Base-by-base conservation (phyloP, 768 basidiomycete species). In the Podaxis sp. region DNA sequence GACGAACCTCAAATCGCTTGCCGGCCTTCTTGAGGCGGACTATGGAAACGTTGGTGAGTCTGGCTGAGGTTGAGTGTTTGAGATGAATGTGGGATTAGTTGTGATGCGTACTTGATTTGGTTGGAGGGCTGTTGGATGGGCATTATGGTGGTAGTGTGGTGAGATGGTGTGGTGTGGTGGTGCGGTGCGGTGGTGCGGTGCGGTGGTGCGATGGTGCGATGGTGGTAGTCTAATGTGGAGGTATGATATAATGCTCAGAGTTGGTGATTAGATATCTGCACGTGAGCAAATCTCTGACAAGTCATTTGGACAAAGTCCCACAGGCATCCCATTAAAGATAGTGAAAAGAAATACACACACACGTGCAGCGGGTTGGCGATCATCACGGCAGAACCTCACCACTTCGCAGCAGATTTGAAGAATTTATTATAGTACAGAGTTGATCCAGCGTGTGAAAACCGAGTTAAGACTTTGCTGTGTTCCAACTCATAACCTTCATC, bases 21-120 rank as follows among this genome's bases (percentile, higher is more conserved):
- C 97, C 97, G 50, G 90, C 93, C 72, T 98, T 98, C 81, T 95
- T 97, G 53, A 97, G 79, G 50, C 95, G 87, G 37, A 99, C 97
- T 72, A 98, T 84, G 40, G 94, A 94, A 61, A 98, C 96, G 70
- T 99, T 99, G 5, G 97, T 99, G 46, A 99, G 79, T 73, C 95
- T 98, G 47, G 16, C 27, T 48, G 21, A 48, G 27, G 13, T 7
- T 48, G 18, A 48, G 47, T 27, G 18, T 2, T 25, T 10, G 7
- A 3, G 36, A 3, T 3, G n/a, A 18, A 14, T 25, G n/a, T 14
- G 50, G 11, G 16, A 27, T 52, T 4, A 36, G 50, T 16, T 18
- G 11, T 55, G 18, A 9, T 44, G 7, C 50, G 67, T 66, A 91
- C 92, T 92, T 94, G 73, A 93, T 95, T 71, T 94, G 93, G 70